A percentile compares a stretch with the other conserved stretches of the same genome.
Conservation (phyloP, 2,329 filamentous ascomycete species). For the Xylaria sp. region DNA sequence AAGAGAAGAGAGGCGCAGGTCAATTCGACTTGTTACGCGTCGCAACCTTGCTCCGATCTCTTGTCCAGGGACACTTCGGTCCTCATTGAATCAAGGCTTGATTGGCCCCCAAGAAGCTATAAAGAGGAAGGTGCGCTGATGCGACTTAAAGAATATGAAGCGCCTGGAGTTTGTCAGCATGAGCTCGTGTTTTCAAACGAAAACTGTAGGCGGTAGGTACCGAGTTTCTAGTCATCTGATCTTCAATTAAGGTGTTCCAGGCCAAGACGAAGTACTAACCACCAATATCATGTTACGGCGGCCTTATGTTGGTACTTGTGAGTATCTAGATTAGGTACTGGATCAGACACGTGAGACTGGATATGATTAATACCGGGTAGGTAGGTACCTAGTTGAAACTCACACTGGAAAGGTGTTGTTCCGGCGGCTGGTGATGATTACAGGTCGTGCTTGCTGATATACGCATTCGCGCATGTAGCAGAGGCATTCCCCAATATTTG, state of each 20-base stretch:
- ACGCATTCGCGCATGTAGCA: neutral
- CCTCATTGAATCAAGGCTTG: neutral
- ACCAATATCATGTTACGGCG: neutral
- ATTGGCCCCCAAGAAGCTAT: neutral
- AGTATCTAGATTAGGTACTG: too few species aligned
- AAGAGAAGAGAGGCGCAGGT: neutral
- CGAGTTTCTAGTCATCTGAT: neutral
- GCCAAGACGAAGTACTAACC: neutral
- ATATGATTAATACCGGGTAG: neutral
- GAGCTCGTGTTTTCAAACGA: neutral
- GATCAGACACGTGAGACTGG: too few species aligned
- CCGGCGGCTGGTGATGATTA: neutral
- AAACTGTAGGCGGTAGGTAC: neutral
- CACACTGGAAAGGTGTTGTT: neutral
- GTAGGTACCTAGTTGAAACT: neutral
- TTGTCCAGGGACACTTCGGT: neutral
- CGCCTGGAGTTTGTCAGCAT: neutral
- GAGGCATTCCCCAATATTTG: neutral
- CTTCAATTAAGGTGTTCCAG: neutral
- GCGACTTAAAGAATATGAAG: neutral
- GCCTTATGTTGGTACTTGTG: neutral
- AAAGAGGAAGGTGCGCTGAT: neutral
- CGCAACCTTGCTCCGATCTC: neutral
- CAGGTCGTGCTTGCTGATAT: neutral
- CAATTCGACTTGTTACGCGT: neutral